Percentiles rank a stretch among this genome's conserved stretches.
These are phyloP conservation scores for Brassica rapa DNA, from an alignment of 345 rosid species.

Conservation along the genomic window DNA sequence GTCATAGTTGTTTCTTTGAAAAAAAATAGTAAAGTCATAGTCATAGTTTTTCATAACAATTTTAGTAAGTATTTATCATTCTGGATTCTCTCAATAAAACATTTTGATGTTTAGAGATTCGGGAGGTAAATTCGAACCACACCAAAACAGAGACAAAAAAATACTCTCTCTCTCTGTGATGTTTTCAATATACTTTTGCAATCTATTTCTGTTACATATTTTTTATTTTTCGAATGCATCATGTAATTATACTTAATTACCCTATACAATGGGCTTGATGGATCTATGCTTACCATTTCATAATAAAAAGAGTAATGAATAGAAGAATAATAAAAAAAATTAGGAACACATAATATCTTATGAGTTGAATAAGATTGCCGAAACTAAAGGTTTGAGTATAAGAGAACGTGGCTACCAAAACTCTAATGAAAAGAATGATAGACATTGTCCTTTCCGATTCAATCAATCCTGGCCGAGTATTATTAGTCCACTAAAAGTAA, in stretches of 20 bases:
- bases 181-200: background rate
- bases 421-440: constrained; percentile 8
- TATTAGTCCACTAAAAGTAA: too few relatives aligned
- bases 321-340: background rate
- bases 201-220: background rate
- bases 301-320: background rate
- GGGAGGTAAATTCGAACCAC: background rate
- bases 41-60: background rate
- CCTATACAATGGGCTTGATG: background rate
- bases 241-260: background rate
- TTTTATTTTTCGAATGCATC: background rate
- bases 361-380: constrained; percentile 14
- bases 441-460: background rate
- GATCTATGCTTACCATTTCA: background rate
- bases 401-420: constrained; percentile 36
- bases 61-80: background rate
- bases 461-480: too few relatives aligned
- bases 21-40: background rate
- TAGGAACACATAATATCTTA: constrained; percentile 7
- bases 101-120: background rate
- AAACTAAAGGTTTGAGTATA: background rate
- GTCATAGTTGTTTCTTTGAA: background rate
- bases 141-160: background rate
- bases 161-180: background rate
- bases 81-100: background rate